Conservation (phyloP, 2,329 filamentous ascomycete genomes). For the Diaporthe amygdali region DNA sequence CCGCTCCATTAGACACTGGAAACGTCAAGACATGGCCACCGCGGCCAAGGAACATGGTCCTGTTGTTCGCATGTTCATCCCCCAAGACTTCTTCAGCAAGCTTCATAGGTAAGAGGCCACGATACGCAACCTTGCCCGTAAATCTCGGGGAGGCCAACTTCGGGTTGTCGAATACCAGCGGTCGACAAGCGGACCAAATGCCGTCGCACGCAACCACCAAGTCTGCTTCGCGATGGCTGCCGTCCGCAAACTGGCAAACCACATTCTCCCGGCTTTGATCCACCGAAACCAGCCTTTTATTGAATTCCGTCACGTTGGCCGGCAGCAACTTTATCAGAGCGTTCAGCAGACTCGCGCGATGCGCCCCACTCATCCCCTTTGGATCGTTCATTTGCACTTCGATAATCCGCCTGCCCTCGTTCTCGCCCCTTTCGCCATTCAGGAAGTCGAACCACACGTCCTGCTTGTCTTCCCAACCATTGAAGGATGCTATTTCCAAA, state of each 20-base stretch:
- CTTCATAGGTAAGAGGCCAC: constrained; percentile 2
- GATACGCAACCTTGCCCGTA: neutral
- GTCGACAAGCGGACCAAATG: neutral
- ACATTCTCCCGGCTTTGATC: neutral
- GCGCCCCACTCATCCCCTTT: neutral
- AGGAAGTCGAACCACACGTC: constrained; percentile 2
- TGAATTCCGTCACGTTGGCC: neutral
- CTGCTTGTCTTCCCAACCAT: constrained; percentile 8
- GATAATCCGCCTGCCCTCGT: neutral
- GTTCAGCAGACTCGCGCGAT: neutral
- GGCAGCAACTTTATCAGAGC: neutral
- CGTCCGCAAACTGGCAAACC: neutral
- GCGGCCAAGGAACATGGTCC: constrained; percentile 1
- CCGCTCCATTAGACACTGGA: neutral
- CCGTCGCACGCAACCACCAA: constrained; percentile 7
- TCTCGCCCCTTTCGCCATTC: neutral
- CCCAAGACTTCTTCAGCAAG: neutral
- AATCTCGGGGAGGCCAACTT: neutral
- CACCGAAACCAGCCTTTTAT: neutral
- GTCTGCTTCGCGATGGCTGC: neutral
- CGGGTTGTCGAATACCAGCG: neutral
- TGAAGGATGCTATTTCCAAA: neutral
- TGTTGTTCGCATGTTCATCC: neutral
- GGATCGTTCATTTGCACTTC: neutral
- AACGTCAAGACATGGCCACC: constrained; percentile 7